A percentile compares a stretch with the other conserved stretches of the same genome.
phyloP scores from a whole-genome alignment of 2,329 filamentous ascomycete species.

The Aspergillus sp. region DNA sequence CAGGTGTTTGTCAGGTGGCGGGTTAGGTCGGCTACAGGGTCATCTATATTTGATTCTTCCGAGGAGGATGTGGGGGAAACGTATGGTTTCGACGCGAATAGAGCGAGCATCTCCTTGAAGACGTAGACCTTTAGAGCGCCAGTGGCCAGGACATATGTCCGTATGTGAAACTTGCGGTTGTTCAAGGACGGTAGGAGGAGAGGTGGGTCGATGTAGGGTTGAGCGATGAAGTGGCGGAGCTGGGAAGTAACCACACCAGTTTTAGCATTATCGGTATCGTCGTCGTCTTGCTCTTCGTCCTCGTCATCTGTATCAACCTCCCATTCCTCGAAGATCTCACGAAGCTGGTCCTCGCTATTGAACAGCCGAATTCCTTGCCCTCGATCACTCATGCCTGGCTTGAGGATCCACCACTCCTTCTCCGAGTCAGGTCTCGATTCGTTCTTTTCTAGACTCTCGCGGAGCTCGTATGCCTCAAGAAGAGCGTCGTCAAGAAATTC shows the following conservation, averaged over 20 bases:
- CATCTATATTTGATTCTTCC: conserved; percentile 31
- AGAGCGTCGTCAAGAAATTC: conserved; percentile 95
- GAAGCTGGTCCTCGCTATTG: conserved; percentile 78
- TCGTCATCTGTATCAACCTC: conserved; percentile 66
- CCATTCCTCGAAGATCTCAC: conserved; percentile 87
- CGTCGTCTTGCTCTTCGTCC: conserved; percentile 41
- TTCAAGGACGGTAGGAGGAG: conserved; percentile 66
- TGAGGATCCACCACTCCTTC: conserved; percentile 94
- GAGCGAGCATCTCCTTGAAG: conserved; percentile 85
- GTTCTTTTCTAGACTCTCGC: conserved; percentile 74
- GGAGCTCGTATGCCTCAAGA: conserved; percentile 83
- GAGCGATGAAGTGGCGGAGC: conserved; percentile 91
- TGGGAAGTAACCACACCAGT: conserved; percentile 77
- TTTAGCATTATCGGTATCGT: conserved; percentile 23
- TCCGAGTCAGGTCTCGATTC: conserved; percentile 60
- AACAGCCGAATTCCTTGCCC: conserved; percentile 93
- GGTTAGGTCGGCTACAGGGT: conserved; percentile 57
- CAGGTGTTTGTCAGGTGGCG: conserved; percentile 94
- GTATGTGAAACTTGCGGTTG: conserved; percentile 87
- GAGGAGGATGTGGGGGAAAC: conserved; percentile 51
- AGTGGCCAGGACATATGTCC: conserved; percentile 82
- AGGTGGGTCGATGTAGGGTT: conserved; percentile 90
- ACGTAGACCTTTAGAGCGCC: conserved; percentile 81
- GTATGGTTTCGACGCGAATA: conserved; percentile 81
- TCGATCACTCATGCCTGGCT: conserved; percentile 95